Base-by-base conservation (phyloP, 139 green algal genomes). In the Picochlorum sp. region DNA sequence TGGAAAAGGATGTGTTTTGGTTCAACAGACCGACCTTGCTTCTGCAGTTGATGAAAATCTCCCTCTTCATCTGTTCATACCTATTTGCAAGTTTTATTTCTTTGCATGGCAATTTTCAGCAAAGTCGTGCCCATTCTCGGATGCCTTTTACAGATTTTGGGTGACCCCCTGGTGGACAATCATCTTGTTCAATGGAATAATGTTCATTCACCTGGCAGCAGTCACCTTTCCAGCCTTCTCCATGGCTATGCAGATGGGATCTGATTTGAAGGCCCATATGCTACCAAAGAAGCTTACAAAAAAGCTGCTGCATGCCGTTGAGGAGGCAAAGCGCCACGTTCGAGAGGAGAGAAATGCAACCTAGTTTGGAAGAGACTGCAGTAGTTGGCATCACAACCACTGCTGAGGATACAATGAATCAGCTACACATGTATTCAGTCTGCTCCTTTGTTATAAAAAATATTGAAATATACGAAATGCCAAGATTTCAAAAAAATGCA, bases 241-340 rank as follows among this genome's bases (percentile, higher is more conserved):
- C 4, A 24, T 83, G 26, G 64, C 60, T 6, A 63, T 83, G 1
- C 73, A 79, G 44, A 83, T 83, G 77, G 77, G 77, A 23, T 70
- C 57, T 0, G 71, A 75, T 44, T 61, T 72, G 45, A 76, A 76
- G 41, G 14, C 0, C 0, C 61, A 56, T 32, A 67, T 65, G 58
- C 23, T 65, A 2, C 58, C 58, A 1, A 65, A 49, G 57, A 51
- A 26, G n/a, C 23, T 65, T 1, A 23, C 58, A 11, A 65, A 59
- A 49, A 65, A 65, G 28, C 58, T 65, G 6, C 2, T 65, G n/a
- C n/a, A 20, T 28, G 58, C 23, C 6, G 58, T 30, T 6, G 0
- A 28, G 4, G 58, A 11, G 3, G 58, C 58, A 51, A 65, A 65
- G 18, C 13, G 10, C 1, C 20, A 65, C 2, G 13, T 65, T 6